These are phyloP conservation scores for Monascus purpureus DNA, from an alignment of 495 filamentous ascomycete species.

Conservation along the genomic window DNA sequence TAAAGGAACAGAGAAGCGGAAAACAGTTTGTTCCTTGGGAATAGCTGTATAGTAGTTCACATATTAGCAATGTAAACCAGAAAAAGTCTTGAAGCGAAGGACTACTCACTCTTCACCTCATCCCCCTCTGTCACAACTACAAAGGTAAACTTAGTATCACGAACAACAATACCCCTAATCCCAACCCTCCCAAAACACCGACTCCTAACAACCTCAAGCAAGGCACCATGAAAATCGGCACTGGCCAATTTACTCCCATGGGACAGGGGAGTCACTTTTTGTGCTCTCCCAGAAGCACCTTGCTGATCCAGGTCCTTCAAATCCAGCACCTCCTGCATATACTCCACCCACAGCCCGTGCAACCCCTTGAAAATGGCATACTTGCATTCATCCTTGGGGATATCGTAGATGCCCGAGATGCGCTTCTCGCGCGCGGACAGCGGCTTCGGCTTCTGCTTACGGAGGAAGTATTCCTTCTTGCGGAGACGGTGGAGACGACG, in stretches of 20 bases:
- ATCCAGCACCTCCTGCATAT: constrained; percentile 63
- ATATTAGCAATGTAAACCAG: not conserved
- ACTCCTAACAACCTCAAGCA: constrained; percentile 71
- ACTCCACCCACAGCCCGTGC: constrained; percentile 65
- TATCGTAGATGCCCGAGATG: constrained; percentile 51
- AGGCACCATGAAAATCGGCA: constrained; percentile 83
- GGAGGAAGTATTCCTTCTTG: constrained; percentile 38
- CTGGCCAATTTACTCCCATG: constrained; percentile 56
- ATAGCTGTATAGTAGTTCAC: constrained; percentile 31
- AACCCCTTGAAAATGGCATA: constrained; percentile 65
- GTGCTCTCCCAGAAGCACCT: constrained; percentile 29
- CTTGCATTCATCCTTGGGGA: constrained; percentile 53
- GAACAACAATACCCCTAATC: constrained; percentile 68
- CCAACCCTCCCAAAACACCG: constrained; percentile 71
- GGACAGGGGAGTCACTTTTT: constrained; percentile 28
- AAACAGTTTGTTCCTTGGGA: constrained; percentile 81
- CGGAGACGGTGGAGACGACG: constrained; percentile 45
- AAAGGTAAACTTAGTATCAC: constrained; percentile 77
- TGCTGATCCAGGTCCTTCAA: constrained; percentile 14
- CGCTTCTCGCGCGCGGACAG: constrained; percentile 74
- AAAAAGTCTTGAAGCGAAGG: not conserved
- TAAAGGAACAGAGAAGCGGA: constrained; percentile 58
- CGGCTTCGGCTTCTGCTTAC: constrained; percentile 55
- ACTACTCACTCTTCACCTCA: constrained; percentile 48
- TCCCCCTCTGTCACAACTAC: constrained; percentile 58